Conservation (phyloP, 225 moss, liverwort and hornwort species). For the Lunularia cruciata region DNA sequence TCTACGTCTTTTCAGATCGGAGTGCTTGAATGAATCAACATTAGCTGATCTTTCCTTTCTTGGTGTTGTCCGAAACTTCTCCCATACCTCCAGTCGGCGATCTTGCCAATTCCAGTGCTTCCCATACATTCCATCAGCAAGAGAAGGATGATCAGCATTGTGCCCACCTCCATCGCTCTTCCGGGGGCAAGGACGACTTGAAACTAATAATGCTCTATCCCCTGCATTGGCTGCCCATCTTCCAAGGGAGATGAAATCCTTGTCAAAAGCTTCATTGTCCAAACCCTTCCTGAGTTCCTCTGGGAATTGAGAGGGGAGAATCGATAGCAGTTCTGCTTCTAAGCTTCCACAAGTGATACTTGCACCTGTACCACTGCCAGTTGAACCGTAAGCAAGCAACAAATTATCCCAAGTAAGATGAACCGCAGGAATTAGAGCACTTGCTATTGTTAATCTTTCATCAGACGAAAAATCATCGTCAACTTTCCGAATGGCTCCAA, state of each 20-base stretch:
- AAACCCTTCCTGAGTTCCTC: slow-evolving; percentile 31
- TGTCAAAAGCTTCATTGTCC: slow-evolving; percentile 27
- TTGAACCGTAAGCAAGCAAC: slow-evolving; percentile 70
- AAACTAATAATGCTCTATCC: slow-evolving; percentile 57
- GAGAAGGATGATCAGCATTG: slow-evolving; percentile 41
- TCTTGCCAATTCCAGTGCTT: slow-evolving; percentile 79
- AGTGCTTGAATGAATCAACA: too few species aligned
- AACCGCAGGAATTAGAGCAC: slow-evolving; percentile 59
- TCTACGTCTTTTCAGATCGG: neutral
- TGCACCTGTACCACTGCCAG: slow-evolving; percentile 58
- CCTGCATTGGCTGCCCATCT: slow-evolving; percentile 62
- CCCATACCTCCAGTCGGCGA: slow-evolving; percentile 57
- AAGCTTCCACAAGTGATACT: slow-evolving; percentile 75
- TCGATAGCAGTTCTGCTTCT: slow-evolving; percentile 64
- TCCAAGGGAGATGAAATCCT: slow-evolving; percentile 53
- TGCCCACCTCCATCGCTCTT: slow-evolving; percentile 25
- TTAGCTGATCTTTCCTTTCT: slow-evolving; percentile 17
- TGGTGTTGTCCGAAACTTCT: slow-evolving; percentile 16
- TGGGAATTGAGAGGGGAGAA: slow-evolving; percentile 50
- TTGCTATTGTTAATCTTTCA: slow-evolving; percentile 34
- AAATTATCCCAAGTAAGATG: slow-evolving; percentile 66
- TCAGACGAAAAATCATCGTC: slow-evolving; percentile 25
- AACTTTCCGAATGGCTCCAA: neutral
- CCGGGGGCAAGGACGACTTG: slow-evolving; percentile 58
- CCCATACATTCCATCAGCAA: slow-evolving; percentile 47